Percentiles rank a stretch among this genome's conserved stretches.
Conservation (phyloP, 75 land plant species). For the Cupressus sempervirens region DNA sequence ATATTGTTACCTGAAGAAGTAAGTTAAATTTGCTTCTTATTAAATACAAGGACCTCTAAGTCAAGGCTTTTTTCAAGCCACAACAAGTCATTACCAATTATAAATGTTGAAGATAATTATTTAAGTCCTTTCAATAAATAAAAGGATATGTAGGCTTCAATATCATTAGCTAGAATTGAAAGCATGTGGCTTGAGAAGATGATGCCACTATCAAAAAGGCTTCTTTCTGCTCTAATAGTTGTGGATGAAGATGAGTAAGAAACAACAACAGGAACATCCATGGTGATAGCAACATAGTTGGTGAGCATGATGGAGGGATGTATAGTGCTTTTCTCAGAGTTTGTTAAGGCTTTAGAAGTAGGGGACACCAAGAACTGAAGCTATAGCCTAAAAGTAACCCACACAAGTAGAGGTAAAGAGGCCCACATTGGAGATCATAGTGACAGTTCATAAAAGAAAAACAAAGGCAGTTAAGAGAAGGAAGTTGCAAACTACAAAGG, state of each 20-base stretch:
- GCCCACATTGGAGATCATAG: too few relatives aligned
- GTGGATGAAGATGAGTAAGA: slow-evolving; percentile 45
- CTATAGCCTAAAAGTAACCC: too few relatives aligned
- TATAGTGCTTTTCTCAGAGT: slow-evolving; percentile 39
- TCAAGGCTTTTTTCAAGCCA: background rate
- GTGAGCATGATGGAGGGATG: slow-evolving; percentile 36
- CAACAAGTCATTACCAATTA: background rate
- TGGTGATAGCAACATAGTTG: slow-evolving; percentile 15
- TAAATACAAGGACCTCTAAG: background rate
- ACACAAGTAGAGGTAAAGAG: too few relatives aligned
- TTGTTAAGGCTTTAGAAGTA: slow-evolving; percentile 29
- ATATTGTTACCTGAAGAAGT: too few relatives aligned
- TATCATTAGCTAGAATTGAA: background rate
- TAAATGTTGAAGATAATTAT: background rate
- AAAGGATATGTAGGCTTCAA: background rate
- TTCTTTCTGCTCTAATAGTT: slow-evolving; percentile 63
- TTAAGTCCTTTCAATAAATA: background rate
- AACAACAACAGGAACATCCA: slow-evolving; percentile 6
- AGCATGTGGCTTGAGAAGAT: slow-evolving; percentile 14
- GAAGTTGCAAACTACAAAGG: too few relatives aligned
- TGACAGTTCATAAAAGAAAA: too few relatives aligned
- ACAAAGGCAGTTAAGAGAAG: too few relatives aligned
- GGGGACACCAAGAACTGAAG: too few relatives aligned
- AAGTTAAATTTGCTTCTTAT: background rate
- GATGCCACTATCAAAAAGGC: slow-evolving; percentile 62